Evolutionary conservation across 495 filamentous ascomycete genomes (phyloP), one percentile per base, ranked within the genome.

Genomic region (Parmelia sp.): DNA sequence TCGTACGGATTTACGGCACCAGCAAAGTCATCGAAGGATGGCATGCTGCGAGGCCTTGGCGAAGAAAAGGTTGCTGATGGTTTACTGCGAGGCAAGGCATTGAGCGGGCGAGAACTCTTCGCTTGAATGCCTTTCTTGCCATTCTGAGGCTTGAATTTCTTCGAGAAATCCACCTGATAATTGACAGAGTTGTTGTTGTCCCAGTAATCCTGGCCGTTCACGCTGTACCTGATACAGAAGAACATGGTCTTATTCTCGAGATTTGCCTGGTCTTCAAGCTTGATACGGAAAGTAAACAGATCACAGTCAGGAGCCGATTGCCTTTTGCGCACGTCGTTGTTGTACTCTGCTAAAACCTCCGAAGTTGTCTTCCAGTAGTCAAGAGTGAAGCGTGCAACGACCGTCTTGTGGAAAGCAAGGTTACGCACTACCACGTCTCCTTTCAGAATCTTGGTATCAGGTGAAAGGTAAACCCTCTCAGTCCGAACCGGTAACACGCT

Each of bases 341-440:
- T 88, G 76, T 84, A 98, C 70, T 96, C 92, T 12, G 91, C 95
- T 47, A 83, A 80, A 5, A 98, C 88, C 72, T 98, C 94, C 2
- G 94, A 98, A 4, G 92, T 92, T 0, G 94, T 98, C 78, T 93
- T 95, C 94, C 94, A 98, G 72, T 92, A 92, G 74, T 98, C 94
- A 62, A 97, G 83, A 1, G 95, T 97, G 72, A 98, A 98, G 35
- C 94, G 85, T 73, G 90, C 91, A 27, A 88, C 84, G 45, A 98
- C 92, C 14, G 78, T 72, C 73, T 98, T 98, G 51, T 96, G 86
- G 77, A 94, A 98, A 1, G 91, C 84, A 25, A 97, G 75, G 73
- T 98, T 98, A 68, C 89, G 86, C 60, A 93, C 91, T 25, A 86
- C 90, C 29, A 95, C 83, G 23, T 84, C 85, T 17, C 94, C 95